Percentiles rank a stretch among this genome's conserved stretches.
Evolutionary conservation across 2,329 filamentous ascomycete genomes (phyloP).

Genomic region (Alternaria alternata): DNA sequence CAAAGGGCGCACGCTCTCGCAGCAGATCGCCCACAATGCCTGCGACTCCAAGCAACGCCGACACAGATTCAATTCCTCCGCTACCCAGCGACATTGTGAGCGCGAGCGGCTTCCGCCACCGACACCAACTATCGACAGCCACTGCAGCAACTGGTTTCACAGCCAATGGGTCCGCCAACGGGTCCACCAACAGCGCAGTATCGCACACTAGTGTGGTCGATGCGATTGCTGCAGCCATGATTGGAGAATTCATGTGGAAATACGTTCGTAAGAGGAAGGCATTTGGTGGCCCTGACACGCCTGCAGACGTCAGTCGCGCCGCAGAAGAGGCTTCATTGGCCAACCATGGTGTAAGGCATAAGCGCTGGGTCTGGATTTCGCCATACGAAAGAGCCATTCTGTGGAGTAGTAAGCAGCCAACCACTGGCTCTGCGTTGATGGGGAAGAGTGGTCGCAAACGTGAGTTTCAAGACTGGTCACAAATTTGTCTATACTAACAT

Average conservation of each 20-base stretch:
- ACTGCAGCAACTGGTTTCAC: slow-evolving; percentile 68
- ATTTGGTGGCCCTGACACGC: slow-evolving; percentile 76
- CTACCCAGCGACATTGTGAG: slow-evolving; percentile 75
- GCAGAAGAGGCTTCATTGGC: slow-evolving; percentile 69
- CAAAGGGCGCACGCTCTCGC: slow-evolving; percentile 55
- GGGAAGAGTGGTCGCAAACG: slow-evolving; percentile 94
- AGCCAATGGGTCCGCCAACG: slow-evolving; percentile 62
- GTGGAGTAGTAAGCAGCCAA: slow-evolving; percentile 98
- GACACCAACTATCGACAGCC: slow-evolving; percentile 68
- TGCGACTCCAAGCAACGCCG: slow-evolving; percentile 70
- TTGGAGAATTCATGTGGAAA: slow-evolving; percentile 97
- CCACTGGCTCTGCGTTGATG: slow-evolving; percentile 83
- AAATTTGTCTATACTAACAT: slow-evolving; percentile 22
- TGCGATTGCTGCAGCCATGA: slow-evolving; percentile 97
- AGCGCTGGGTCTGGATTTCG: slow-evolving; percentile 97
- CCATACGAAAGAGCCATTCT: slow-evolving; percentile 96
- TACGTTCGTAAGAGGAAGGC: slow-evolving; percentile 88
- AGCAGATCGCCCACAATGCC: slow-evolving; percentile 69
- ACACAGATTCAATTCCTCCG: slow-evolving; percentile 76
- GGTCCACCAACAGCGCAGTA: slow-evolving; percentile 65
- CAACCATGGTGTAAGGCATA: slow-evolving; percentile 78
- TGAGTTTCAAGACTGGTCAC: slow-evolving; percentile 61
- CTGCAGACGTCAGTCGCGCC: slow-evolving; percentile 58
- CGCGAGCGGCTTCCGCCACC: slow-evolving; percentile 54
- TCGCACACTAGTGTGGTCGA: slow-evolving; percentile 87